Conservation (phyloP, 345 rosid species). For the Eutrema yunnanense region DNA sequence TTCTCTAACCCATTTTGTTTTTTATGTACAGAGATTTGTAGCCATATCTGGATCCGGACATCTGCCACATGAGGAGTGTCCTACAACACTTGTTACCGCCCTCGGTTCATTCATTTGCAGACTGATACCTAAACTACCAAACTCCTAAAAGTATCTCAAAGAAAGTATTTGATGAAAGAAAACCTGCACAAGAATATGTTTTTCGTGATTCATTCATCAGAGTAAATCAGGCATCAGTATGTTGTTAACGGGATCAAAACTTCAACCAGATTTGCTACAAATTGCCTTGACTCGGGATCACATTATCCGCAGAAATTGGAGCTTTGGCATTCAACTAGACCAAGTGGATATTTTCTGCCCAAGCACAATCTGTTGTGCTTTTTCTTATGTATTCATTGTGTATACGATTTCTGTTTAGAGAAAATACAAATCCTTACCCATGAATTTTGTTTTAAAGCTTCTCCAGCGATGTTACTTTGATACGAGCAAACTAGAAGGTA, state of each 20-base stretch:
- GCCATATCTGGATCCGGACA: slow-evolving; percentile 87
- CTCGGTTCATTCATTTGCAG: slow-evolving; percentile 63
- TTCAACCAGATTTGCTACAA: not conserved
- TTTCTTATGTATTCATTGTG: not conserved
- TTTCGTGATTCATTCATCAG: not conserved
- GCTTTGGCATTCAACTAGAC: not conserved
- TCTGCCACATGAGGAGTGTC: slow-evolving; percentile 93
- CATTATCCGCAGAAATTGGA: not conserved
- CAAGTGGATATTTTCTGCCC: not conserved
- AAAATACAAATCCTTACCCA: not conserved
- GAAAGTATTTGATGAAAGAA: not conserved
- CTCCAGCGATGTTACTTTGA: not conserved
- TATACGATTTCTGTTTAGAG: not conserved
- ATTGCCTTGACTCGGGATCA: not conserved
- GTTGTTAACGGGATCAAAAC: not conserved
- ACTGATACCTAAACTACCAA: slow-evolving; percentile 36
- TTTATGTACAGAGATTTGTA: slow-evolving; percentile 61
- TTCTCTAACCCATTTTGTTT: not conserved
- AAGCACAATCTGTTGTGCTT: not conserved
- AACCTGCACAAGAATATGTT: not conserved
- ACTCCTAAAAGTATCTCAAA: slow-evolving; percentile 5
- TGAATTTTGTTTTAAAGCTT: not conserved
- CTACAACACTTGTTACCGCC: slow-evolving; percentile 68
- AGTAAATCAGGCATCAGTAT: too few relatives aligned
- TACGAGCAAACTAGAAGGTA: not conserved